Percentiles rank a stretch among this genome's conserved stretches.
Conservation (phyloP, 768 basidiomycete genomes). For the Kwoniella sp. region DNA sequence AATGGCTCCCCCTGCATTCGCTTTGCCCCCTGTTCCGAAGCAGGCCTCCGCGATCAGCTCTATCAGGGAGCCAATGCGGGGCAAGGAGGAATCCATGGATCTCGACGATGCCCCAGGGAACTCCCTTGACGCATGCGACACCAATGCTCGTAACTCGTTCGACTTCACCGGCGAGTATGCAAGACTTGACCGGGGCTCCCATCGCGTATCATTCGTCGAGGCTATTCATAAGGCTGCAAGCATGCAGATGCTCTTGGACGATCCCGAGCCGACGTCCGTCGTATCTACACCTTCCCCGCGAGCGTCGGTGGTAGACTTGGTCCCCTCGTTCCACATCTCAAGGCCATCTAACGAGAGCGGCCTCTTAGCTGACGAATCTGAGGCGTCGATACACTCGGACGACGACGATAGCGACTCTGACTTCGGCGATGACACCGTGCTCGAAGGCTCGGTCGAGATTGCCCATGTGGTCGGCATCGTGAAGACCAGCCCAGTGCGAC, state of each 20-base stretch:
- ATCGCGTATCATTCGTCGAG: slow-evolving; percentile 41
- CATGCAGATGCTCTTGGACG: background rate
- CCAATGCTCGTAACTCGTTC: slow-evolving; percentile 41
- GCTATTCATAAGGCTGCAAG: slow-evolving; percentile 10
- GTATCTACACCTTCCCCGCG: background rate
- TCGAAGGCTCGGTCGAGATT: slow-evolving; percentile 9
- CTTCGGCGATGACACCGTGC: background rate
- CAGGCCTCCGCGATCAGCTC: no score
- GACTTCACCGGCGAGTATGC: slow-evolving; percentile 47
- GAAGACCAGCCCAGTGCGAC: slow-evolving; percentile 11
- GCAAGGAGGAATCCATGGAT: no score
- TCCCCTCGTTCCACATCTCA: slow-evolving; percentile 15
- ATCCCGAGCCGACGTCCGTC: slow-evolving; percentile 4
- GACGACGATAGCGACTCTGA: slow-evolving; percentile 11
- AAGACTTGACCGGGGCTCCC: slow-evolving; percentile 29
- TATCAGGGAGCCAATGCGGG: no score
- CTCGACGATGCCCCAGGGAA: no score
- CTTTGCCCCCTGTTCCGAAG: slow-evolving; percentile 13
- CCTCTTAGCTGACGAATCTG: background rate
- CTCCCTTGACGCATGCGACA: no score
- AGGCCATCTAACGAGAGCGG: slow-evolving; percentile 12
- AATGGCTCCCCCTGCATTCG: slow-evolving; percentile 25
- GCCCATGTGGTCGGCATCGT: slow-evolving; percentile 8
- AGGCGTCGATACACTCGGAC: no score
- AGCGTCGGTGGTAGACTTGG: background rate